These are phyloP conservation scores for Ophiostoma sp. DNA, from an alignment of 2,329 filamentous ascomycete species.

Conservation along the genomic window DNA sequence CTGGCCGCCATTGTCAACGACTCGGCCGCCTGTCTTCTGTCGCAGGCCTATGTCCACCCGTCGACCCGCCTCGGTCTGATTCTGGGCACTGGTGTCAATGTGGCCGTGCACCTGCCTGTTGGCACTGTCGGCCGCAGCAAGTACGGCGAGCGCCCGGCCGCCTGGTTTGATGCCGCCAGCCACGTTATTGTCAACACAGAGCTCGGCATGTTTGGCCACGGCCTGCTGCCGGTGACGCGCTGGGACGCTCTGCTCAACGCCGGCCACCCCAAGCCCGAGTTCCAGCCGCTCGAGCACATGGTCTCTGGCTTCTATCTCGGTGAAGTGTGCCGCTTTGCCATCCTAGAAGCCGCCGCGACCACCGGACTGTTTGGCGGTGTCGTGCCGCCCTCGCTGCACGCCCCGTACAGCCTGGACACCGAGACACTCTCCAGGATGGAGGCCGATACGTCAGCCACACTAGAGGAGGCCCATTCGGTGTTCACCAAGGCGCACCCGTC, in stretches of 20 bases:
- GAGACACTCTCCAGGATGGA: slow-evolving; percentile 53
- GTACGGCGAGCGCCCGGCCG: slow-evolving; percentile 49
- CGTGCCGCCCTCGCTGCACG: slow-evolving; percentile 48
- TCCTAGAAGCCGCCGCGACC: slow-evolving; percentile 54
- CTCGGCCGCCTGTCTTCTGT: slow-evolving; percentile 60
- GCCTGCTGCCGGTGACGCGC: slow-evolving; percentile 53
- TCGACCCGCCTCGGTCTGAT: slow-evolving; percentile 60
- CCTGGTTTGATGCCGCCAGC: slow-evolving; percentile 53
- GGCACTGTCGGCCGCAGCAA: slow-evolving; percentile 50
- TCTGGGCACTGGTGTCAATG: slow-evolving; percentile 62
- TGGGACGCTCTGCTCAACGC: slow-evolving; percentile 54
- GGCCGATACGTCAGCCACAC: slow-evolving; percentile 38
- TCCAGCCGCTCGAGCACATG: slow-evolving; percentile 58
- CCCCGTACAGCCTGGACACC: slow-evolving; percentile 54
- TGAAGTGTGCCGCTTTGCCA: slow-evolving; percentile 54
- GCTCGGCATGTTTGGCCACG: slow-evolving; percentile 59
- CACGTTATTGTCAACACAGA: slow-evolving; percentile 64
- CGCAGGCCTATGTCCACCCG: slow-evolving; percentile 54
- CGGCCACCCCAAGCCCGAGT: slow-evolving; percentile 50
- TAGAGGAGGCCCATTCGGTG: slow-evolving; percentile 41
- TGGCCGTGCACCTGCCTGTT: slow-evolving; percentile 59
- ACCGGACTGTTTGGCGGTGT: slow-evolving; percentile 52
- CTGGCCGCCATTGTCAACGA: slow-evolving; percentile 62
- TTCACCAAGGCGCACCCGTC: slow-evolving; percentile 48
- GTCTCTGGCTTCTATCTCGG: slow-evolving; percentile 63